These are phyloP conservation scores for Microbotryum violaceum DNA, from an alignment of 1,284 basidiomycete species.

Conservation along the genomic window DNA sequence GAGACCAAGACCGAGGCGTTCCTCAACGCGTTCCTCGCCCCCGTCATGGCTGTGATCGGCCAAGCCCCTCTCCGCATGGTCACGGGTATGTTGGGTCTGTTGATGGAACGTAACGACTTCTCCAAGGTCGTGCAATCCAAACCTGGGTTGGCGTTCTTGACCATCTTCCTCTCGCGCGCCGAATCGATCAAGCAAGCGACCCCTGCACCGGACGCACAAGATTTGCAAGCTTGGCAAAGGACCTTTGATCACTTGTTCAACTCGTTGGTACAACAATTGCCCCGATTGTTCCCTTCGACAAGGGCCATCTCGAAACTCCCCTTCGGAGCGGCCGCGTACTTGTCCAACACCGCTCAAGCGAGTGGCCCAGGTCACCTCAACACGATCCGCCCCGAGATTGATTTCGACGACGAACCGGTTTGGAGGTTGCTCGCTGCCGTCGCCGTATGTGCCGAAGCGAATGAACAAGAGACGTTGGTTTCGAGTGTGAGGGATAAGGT, in stretches of 20 bases:
- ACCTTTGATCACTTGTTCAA: slow-evolving; percentile 80
- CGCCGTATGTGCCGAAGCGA: slow-evolving; percentile 72
- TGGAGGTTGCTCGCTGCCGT: slow-evolving; percentile 88
- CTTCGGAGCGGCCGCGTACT: slow-evolving; percentile 47
- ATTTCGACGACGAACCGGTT: slow-evolving; percentile 78
- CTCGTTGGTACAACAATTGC: slow-evolving; percentile 63
- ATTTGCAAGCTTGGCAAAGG: slow-evolving; percentile 74
- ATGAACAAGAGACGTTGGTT: slow-evolving; percentile 78
- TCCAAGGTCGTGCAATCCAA: slow-evolving; percentile 61
- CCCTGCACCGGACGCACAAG: slow-evolving; percentile 42
- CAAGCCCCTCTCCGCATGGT: slow-evolving; percentile 72
- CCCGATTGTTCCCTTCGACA: slow-evolving; percentile 81
- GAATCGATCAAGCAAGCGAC: slow-evolving; percentile 69
- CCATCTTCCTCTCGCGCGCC: slow-evolving; percentile 82
- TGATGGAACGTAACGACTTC: slow-evolving; percentile 74
- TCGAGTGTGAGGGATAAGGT: slow-evolving; percentile 84
- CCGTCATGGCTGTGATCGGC: slow-evolving; percentile 71
- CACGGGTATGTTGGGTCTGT: slow-evolving; percentile 74
- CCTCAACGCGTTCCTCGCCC: slow-evolving; percentile 74
- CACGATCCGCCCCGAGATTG: slow-evolving; percentile 43
- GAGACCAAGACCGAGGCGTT: slow-evolving; percentile 86
- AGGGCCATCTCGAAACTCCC: slow-evolving; percentile 54
- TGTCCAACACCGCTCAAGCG: slow-evolving; percentile 28
- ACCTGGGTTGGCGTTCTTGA: slow-evolving; percentile 88
- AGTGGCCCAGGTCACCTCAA: slow-evolving; percentile 18